These are phyloP conservation scores for Chenopodium quinoa DNA, from an alignment of 148 eudicot species.

Conservation along the genomic window DNA sequence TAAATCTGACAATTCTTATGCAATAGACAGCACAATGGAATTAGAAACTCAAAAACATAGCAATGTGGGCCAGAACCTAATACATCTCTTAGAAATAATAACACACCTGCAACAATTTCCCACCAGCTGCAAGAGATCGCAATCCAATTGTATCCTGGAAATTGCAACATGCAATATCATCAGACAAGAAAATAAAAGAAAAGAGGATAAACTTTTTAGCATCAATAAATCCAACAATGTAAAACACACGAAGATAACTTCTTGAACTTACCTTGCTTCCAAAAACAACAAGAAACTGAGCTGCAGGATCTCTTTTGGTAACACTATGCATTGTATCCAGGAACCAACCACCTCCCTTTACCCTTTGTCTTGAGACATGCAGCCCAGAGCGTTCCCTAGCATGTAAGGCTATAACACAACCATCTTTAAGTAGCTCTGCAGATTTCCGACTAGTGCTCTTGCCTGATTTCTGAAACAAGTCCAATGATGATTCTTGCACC, in stretches of 20 bases:
- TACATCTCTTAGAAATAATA: not conserved
- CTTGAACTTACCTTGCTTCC: slow-evolving; percentile 66
- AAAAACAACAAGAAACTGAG: slow-evolving; percentile 83
- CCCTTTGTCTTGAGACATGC: slow-evolving; percentile 91
- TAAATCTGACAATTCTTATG: too few species aligned
- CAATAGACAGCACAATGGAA: not conserved
- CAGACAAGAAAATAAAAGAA: slow-evolving; percentile 2
- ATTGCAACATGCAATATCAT: slow-evolving; percentile 4
- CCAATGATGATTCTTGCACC: slow-evolving; percentile 47
- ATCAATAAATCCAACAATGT: not conserved
- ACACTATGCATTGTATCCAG: slow-evolving; percentile 75
- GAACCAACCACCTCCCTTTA: slow-evolving; percentile 95
- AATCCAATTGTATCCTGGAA: slow-evolving; percentile 85
- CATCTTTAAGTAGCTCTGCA: slow-evolving; percentile 70
- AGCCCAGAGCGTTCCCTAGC: slow-evolving; percentile 61
- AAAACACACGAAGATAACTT: not conserved
- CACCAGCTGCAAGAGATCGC: slow-evolving; percentile 96
- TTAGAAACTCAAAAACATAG: not conserved
- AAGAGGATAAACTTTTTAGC: not conserved
- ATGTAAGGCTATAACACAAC: slow-evolving; percentile 76
- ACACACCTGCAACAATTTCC: slow-evolving; percentile 91
- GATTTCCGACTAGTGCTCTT: slow-evolving; percentile 43
- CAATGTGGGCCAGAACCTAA: not conserved
- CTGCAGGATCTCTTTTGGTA: slow-evolving; percentile 93
- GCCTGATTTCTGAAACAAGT: slow-evolving; percentile 44